Conservation (phyloP, 805 yeast species). For the Nakazawaea siamensis region DNA sequence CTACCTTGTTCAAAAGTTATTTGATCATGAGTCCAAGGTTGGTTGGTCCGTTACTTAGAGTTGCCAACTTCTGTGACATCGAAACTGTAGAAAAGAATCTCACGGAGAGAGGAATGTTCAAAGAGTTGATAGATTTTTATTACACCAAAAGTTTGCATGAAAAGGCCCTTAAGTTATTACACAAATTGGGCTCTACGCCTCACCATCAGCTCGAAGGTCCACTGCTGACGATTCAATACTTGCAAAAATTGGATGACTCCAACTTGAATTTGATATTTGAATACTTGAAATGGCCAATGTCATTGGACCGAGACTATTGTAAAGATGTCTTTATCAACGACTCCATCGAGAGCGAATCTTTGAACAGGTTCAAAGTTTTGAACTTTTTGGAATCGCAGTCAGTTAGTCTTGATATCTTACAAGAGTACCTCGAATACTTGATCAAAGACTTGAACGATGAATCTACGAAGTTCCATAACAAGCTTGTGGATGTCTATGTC, state of each 20-base stretch:
- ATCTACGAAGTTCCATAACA: slow-evolving; percentile 31
- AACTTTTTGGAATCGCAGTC: slow-evolving; percentile 33
- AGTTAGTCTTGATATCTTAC: slow-evolving; percentile 24
- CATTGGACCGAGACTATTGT: slow-evolving; percentile 27
- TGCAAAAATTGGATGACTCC: slow-evolving; percentile 44
- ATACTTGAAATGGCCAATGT: slow-evolving; percentile 45
- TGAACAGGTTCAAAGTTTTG: slow-evolving; percentile 46
- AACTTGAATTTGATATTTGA: slow-evolving; percentile 47
- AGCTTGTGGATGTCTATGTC: slow-evolving; percentile 37
- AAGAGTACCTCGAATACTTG: slow-evolving; percentile 45
- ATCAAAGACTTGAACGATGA: slow-evolving; percentile 30
- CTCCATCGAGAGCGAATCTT: slow-evolving; percentile 48
- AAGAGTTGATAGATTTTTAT: slow-evolving; percentile 74
- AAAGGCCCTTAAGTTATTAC: slow-evolving; percentile 58
- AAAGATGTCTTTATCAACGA: slow-evolving; percentile 56
- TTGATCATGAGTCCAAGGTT: slow-evolving; percentile 58
- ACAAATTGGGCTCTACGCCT: slow-evolving; percentile 20
- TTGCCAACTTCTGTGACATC: slow-evolving; percentile 67
- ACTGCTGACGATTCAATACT: slow-evolving; percentile 41
- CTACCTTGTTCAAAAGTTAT: slow-evolving; percentile 72
- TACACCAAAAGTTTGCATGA: slow-evolving; percentile 52
- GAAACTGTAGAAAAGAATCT: slow-evolving; percentile 50
- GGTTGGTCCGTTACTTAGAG: slow-evolving; percentile 75
- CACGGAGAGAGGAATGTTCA: slow-evolving; percentile 36
- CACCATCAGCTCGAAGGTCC: slow-evolving; percentile 26